Evolutionary conservation across 768 basidiomycete species (phyloP).

Genomic region (Amanita rimosa): DNA sequence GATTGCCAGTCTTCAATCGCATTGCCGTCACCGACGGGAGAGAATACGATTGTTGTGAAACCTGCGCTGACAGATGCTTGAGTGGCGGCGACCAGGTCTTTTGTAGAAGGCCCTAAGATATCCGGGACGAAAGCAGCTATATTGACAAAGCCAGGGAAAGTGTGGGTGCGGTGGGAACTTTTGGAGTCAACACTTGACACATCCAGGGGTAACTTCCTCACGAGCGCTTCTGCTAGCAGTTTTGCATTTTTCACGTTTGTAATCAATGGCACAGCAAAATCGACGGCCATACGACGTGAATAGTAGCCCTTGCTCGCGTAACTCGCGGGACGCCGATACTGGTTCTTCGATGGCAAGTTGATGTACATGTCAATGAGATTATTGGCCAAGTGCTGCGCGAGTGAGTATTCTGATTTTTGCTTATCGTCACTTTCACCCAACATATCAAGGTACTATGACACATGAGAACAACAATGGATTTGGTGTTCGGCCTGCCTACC

Average conservation of each 20-base stretch:
- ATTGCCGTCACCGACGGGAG: conserved; percentile 55
- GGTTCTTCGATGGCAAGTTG: conserved; percentile 96
- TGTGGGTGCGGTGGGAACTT: conserved; percentile 83
- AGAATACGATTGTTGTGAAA: conserved; percentile 76
- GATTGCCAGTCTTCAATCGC: conserved; percentile 56
- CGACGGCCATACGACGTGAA: conserved; percentile 97
- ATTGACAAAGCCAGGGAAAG: conserved; percentile 88
- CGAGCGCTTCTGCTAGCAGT: conserved; percentile 85
- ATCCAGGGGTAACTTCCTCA: conserved; percentile 82
- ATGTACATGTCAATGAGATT: conserved; percentile 99
- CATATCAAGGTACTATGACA: conserved; percentile 72
- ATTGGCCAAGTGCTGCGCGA: conserved; percentile 93
- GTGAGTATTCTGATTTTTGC: conserved; percentile 95
- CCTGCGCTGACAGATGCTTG: conserved; percentile 82
- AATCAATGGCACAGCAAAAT: conserved; percentile 94
- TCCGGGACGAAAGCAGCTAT: conserved; percentile 78
- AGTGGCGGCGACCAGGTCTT: conserved; percentile 57
- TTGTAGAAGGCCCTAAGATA: conserved; percentile 39
- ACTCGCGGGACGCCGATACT: conserved; percentile 92
- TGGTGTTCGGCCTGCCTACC: conserved; percentile 26
- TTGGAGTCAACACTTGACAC: conserved; percentile 90
- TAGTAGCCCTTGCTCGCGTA: conserved; percentile 96
- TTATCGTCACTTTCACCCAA: conserved; percentile 59
- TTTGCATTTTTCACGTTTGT: conserved; percentile 99
- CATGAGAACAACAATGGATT: conserved; percentile 1